These are phyloP conservation scores for Calonectria multiphialidica DNA, from an alignment of 2,329 filamentous ascomycete genomes.

Conservation along the genomic window DNA sequence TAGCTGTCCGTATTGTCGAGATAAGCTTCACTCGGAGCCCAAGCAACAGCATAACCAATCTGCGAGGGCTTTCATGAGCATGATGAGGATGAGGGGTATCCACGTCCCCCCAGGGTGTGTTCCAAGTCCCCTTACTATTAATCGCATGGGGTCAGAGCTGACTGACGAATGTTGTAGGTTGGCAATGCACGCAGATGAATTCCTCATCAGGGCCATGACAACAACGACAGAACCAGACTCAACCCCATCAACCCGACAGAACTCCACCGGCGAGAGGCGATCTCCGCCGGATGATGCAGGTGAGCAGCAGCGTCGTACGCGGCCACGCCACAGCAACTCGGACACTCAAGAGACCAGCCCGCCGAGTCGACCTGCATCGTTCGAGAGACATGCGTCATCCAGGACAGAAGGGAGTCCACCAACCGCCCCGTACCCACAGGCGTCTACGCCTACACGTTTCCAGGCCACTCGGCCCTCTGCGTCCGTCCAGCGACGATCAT, in stretches of 20 bases:
- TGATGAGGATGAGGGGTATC: constrained; percentile 46
- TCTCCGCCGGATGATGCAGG: constrained; percentile 43
- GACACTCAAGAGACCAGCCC: constrained; percentile 14
- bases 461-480: background rate
- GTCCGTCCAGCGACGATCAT: background rate
- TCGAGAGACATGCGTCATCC: background rate
- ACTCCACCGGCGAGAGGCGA: constrained; percentile 37
- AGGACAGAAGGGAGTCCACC: background rate
- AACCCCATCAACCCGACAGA: constrained; percentile 28
- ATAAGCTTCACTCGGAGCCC: constrained; percentile 67
- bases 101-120: constrained; percentile 40
- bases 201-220: constrained; percentile 26
- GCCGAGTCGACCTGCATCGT: background rate
- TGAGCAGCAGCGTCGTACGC: constrained; percentile 45
- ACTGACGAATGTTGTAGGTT: constrained; percentile 30
- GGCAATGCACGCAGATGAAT: constrained; percentile 33
- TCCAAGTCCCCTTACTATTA: background rate
- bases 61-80: constrained; percentile 45
- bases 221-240: constrained; percentile 25
- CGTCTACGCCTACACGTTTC: background rate
- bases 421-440: background rate
- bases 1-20: constrained; percentile 74
- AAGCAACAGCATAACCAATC: constrained; percentile 35
- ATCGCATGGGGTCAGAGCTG: background rate
- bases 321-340: constrained; percentile 40